Conservation (phyloP, 805 yeast genomes). For the Candida sonorensis region DNA sequence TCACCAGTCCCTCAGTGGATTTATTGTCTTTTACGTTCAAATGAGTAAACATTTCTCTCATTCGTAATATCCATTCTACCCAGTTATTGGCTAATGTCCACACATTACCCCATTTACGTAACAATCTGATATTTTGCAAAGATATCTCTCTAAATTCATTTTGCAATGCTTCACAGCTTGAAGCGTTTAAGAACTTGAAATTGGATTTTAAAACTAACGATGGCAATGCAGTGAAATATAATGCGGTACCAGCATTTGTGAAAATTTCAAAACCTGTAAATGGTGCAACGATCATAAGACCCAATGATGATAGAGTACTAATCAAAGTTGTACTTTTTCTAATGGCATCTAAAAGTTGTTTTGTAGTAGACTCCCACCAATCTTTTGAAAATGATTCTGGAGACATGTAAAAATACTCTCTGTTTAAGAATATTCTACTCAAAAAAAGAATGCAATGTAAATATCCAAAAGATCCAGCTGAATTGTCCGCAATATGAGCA, state of each 20-base stretch:
- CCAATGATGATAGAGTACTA: conserved; percentile 14
- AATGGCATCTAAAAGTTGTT: conserved; percentile 17
- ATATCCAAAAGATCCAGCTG: conserved; percentile 30
- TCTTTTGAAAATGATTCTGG: conserved; percentile 26
- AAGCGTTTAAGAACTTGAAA: conserved; percentile 10
- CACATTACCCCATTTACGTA: conserved; percentile 22
- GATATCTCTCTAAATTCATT: conserved; percentile 12
- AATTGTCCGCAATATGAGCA: conserved; percentile 16
- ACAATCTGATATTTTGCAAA: conserved; percentile 18
- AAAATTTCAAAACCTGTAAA: conserved; percentile 33
- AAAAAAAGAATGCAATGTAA: conserved; percentile 28
- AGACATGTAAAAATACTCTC: conserved; percentile 30
- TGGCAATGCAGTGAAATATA: conserved; percentile 27
- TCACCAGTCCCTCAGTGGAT: conserved; percentile 2
- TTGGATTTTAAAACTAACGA: conserved; percentile 15
- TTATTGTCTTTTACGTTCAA: conserved; percentile 1
- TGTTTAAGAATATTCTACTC: conserved; percentile 28
- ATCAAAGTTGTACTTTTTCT: conserved; percentile 22
- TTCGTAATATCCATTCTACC: conserved; percentile 22
- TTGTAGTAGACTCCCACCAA: conserved; percentile 24
- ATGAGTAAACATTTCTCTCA: conserved; percentile 14
- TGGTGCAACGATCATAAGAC: conserved; percentile 30
- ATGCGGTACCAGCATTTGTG: conserved; percentile 29
- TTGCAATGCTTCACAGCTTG: conserved; percentile 6
- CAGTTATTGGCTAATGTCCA: conserved; percentile 29